phyloP scores from a whole-genome alignment of 768 basidiomycete species.

The Tephrocybe rancida region DNA sequence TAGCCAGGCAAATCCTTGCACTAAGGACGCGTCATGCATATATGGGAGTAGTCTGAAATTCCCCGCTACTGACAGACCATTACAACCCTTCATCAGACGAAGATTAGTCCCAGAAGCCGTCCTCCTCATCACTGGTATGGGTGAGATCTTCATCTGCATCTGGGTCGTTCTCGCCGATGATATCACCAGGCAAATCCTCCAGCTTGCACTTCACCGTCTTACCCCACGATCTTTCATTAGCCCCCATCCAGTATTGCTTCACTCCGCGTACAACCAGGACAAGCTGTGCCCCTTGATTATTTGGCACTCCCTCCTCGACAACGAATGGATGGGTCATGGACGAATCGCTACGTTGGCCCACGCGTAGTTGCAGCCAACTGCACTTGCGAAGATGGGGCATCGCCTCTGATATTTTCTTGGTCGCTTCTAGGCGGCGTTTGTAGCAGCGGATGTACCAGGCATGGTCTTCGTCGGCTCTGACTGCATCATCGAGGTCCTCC shows the following conservation, averaged over 20 bases:
- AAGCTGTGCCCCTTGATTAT: neutral
- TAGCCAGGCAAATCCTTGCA: too few species aligned
- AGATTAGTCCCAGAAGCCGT: too few species aligned
- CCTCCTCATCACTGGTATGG: too few species aligned
- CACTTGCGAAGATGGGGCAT: neutral
- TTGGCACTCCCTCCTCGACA: neutral
- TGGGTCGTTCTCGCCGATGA: neutral
- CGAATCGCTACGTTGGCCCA: neutral
- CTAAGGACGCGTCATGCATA: too few species aligned
- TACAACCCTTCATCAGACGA: too few species aligned
- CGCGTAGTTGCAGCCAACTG: neutral
- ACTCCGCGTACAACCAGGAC: neutral
- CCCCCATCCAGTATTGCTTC: constrained; percentile 3
- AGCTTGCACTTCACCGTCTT: neutral
- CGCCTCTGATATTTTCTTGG: neutral
- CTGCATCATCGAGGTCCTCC: neutral
- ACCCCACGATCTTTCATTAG: neutral
- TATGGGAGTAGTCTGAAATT: too few species aligned
- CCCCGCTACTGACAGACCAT: too few species aligned
- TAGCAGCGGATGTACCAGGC: constrained; percentile 1
- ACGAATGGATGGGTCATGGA: neutral
- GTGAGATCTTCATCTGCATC: neutral
- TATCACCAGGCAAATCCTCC: constrained; percentile 4
- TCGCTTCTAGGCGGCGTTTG: constrained; percentile 1
- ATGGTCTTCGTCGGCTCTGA: neutral